Evolutionary conservation across 177 flowering plant genomes (phyloP).

Genomic region (Vitis hybrid): DNA sequence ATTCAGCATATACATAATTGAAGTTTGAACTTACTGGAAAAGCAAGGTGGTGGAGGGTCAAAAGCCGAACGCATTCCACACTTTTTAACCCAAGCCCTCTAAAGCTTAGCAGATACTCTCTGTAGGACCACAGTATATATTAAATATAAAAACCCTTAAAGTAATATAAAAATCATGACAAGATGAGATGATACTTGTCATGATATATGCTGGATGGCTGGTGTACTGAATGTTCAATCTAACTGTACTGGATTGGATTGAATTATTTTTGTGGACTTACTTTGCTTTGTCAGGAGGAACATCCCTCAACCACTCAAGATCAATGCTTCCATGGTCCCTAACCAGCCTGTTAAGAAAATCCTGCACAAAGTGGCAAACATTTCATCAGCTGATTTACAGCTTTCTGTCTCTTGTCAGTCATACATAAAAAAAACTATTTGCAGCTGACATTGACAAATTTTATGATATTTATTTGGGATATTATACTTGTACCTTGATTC

Average conservation of each 20-base stretch:
- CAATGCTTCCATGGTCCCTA: constrained; percentile 71
- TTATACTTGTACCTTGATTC: constrained; percentile 54
- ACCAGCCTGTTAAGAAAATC: constrained; percentile 70
- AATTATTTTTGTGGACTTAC: constrained; percentile 42
- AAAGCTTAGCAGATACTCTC: constrained; percentile 80
- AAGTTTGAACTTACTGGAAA: constrained; percentile 75
- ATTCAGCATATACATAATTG: not conserved
- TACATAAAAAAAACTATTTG: not conserved
- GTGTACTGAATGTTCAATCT: not conserved
- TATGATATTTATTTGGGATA: not conserved
- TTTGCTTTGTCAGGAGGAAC: constrained; percentile 87
- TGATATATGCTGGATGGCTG: not conserved
- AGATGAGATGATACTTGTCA: not conserved
- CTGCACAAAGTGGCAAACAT: constrained; percentile 44
- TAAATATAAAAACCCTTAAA: not conserved
- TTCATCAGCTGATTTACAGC: constrained; percentile 2
- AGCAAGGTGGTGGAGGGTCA: constrained; percentile 86
- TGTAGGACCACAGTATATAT: constrained; percentile 19
- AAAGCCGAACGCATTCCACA: constrained; percentile 88
- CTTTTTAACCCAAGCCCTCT: constrained; percentile 91
- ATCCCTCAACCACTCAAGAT: constrained; percentile 92
- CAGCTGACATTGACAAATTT: not conserved
- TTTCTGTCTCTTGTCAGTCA: not conserved
- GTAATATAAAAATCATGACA: not conserved
- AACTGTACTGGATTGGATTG: not conserved